Conservation (phyloP, 2,329 filamentous ascomycete genomes). For the Fusarium circinatum region DNA sequence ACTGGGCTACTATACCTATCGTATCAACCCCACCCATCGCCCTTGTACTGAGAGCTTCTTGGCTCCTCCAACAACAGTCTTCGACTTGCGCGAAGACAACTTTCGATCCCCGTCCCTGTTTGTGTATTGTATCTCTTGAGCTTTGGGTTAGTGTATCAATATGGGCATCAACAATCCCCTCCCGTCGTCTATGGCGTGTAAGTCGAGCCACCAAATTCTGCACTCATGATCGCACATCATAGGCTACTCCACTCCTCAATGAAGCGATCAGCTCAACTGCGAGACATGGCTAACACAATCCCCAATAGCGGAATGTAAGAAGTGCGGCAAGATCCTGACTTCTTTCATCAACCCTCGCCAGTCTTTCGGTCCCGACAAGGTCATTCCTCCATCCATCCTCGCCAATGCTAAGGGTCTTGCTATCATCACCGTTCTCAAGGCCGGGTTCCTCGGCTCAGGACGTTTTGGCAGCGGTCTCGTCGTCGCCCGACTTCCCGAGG, state of each 20-base stretch:
- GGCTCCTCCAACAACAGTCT: constrained; percentile 26
- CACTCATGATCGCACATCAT: constrained; percentile 34
- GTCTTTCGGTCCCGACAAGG: constrained; percentile 94
- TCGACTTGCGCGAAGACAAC: background rate
- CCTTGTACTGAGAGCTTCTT: constrained; percentile 30
- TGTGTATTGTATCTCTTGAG: background rate
- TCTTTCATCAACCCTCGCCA: constrained; percentile 96
- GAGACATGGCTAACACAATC: constrained; percentile 23
- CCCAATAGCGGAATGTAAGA: constrained; percentile 88
- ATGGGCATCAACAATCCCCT: constrained; percentile 76
- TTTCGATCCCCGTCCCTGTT: background rate
- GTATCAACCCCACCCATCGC: constrained; percentile 33
- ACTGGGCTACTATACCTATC: constrained; percentile 20
- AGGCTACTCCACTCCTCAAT: constrained; percentile 29
- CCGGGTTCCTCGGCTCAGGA: constrained; percentile 84
- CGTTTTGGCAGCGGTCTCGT: constrained; percentile 86
- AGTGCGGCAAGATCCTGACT: constrained; percentile 93
- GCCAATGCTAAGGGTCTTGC: constrained; percentile 92
- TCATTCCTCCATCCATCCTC: constrained; percentile 91
- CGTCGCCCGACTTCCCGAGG: constrained; percentile 80
- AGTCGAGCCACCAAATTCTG: constrained; percentile 50
- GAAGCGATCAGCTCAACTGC: constrained; percentile 7
- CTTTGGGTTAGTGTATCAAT: constrained; percentile 5
- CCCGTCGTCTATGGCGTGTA: constrained; percentile 74
- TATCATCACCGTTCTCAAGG: constrained; percentile 87